These are phyloP conservation scores for Yamadazyma jaroonii DNA, from an alignment of 1,139 yeast species.

Conservation along the genomic window DNA sequence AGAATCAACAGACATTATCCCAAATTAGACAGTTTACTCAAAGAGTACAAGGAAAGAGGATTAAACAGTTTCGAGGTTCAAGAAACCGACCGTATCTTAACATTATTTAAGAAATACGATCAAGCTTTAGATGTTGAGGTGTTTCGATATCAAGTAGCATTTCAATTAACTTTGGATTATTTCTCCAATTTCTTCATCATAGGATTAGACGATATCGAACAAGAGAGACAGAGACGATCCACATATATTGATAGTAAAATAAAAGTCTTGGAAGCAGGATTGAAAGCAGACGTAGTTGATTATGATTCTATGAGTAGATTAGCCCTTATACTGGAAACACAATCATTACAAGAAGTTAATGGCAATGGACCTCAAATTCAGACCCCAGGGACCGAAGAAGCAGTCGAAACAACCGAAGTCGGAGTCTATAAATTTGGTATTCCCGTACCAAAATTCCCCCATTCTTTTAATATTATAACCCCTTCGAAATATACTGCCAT, in stretches of 20 bases:
- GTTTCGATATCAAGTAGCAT: conserved; percentile 15
- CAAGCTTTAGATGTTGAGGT: conserved; percentile 13
- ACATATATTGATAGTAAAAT: conserved; percentile 11
- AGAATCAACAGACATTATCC: conserved; percentile 9
- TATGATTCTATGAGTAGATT: conserved; percentile 13
- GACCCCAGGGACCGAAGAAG: neutral
- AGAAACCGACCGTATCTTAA: conserved; percentile 2
- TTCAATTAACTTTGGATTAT: conserved; percentile 9
- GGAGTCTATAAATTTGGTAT: conserved; percentile 4
- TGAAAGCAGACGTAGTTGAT: conserved; percentile 7
- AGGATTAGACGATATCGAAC: conserved; percentile 7
- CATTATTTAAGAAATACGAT: conserved; percentile 9
- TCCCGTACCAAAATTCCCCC: conserved; percentile 7
- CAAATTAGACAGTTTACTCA: conserved; percentile 3
- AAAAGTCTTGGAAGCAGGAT: conserved; percentile 8
- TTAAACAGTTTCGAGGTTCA: conserved; percentile 2
- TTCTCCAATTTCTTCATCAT: conserved; percentile 8
- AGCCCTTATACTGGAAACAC: conserved; percentile 10
- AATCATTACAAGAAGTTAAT: conserved; percentile 7
- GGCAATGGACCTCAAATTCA: neutral
- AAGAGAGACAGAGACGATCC: conserved; percentile 13
- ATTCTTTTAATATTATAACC: conserved; percentile 12
- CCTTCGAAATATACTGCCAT: conserved; percentile 15
- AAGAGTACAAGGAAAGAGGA: conserved; percentile 1
- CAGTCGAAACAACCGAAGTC: neutral